Percentiles rank a stretch among this genome's conserved stretches.
Evolutionary conservation across 176 grass and related monocot genomes (phyloP).

Genomic region (Hsuehochloa calcarea): DNA sequence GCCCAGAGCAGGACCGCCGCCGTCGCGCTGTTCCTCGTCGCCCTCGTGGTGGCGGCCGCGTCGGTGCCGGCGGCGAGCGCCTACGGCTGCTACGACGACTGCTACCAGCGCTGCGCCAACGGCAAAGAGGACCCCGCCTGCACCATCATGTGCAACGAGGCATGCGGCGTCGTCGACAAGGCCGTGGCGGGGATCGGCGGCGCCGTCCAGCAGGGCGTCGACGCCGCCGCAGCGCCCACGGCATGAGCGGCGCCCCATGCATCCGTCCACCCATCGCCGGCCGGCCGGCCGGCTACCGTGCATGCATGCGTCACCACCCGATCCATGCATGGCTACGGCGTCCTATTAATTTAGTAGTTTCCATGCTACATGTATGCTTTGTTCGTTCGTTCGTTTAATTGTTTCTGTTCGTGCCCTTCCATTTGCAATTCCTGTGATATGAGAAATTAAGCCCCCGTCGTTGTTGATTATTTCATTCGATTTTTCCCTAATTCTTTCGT

Average conservation of each 20-base stretch:
- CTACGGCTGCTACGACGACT: constrained; percentile 54
- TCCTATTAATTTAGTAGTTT: background rate
- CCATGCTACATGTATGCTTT: background rate
- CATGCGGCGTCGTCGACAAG: background rate
- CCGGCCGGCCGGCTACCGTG: background rate
- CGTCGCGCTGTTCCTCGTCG: constrained; percentile 12
- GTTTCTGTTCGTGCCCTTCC: background rate
- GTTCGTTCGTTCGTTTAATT: background rate
- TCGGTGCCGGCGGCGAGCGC: constrained; percentile 29
- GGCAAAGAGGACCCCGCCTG: constrained; percentile 46
- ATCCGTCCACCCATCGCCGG: background rate
- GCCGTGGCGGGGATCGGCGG: background rate
- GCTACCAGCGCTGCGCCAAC: constrained; percentile 62
- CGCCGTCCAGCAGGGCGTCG: background rate
- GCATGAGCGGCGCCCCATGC: background rate
- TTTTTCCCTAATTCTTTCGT: background rate
- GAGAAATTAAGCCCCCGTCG: background rate
- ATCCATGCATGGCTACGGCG: background rate
- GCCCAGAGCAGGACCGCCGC: constrained; percentile 15
- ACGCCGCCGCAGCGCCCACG: background rate
- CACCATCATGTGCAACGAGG: constrained; percentile 56
- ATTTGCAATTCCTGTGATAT: background rate
- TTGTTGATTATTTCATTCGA: background rate
- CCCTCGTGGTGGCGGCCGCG: constrained; percentile 1
- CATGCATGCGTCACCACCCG: background rate